phyloP scores from a whole-genome alignment of 2,329 filamentous ascomycete genomes.

The Monilinia aucupariae region DNA sequence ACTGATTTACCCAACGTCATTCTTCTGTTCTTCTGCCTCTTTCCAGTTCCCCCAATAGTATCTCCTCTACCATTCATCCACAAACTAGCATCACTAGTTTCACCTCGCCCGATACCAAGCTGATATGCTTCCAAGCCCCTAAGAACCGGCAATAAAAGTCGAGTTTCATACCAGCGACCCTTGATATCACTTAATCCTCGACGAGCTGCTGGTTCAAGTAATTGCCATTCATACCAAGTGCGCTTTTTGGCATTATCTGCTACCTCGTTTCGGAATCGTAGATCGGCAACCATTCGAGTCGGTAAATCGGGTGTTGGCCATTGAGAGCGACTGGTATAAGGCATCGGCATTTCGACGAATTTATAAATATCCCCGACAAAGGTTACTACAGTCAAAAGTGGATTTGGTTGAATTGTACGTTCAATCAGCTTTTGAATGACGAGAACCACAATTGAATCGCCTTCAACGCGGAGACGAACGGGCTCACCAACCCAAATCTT shows the following conservation, averaged over 20 bases:
- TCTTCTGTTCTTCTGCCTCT: slow-evolving; percentile 33
- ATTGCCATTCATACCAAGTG: slow-evolving; percentile 33
- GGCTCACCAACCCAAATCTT: slow-evolving; percentile 56
- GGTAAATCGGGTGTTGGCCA: slow-evolving; percentile 44
- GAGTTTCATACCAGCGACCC: slow-evolving; percentile 56
- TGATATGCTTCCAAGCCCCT: slow-evolving; percentile 34
- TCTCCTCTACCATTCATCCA: slow-evolving; percentile 46
- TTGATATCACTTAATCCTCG: slow-evolving; percentile 45
- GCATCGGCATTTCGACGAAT: slow-evolving; percentile 39
- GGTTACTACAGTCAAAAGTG: slow-evolving; percentile 33
- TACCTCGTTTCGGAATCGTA: slow-evolving; percentile 45
- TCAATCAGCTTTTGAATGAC: slow-evolving; percentile 38
- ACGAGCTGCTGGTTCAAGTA: slow-evolving; percentile 32
- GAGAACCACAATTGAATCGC: slow-evolving; percentile 44
- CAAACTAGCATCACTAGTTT: slow-evolving; percentile 39
- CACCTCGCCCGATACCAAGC: slow-evolving; percentile 33
- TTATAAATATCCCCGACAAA: slow-evolving; percentile 49
- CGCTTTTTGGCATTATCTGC: slow-evolving; percentile 34
- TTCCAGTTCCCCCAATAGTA: slow-evolving; percentile 29
- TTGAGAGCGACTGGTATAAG: slow-evolving; percentile 34
- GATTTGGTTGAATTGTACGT: slow-evolving; percentile 18
- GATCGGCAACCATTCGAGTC: slow-evolving; percentile 38
- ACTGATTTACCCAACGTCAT: slow-evolving; percentile 36
- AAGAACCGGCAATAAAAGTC: slow-evolving; percentile 41
- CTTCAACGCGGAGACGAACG: slow-evolving; percentile 44